Evolutionary conservation across 129 eudicot species (phyloP).

Genomic region (Flaveria linearis): DNA sequence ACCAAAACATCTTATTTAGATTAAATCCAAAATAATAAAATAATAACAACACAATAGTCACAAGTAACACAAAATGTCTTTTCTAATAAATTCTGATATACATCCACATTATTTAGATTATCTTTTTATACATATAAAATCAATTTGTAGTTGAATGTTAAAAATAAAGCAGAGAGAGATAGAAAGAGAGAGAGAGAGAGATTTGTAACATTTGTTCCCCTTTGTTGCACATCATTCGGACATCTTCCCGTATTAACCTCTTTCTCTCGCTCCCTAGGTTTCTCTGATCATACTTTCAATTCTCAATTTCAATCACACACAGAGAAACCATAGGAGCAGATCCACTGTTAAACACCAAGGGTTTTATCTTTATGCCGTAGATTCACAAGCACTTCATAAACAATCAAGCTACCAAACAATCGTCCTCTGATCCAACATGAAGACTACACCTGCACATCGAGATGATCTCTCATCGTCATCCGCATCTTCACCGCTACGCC

Average conservation of each 20-base stretch:
- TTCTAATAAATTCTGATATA: no score
- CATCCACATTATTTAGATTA: background rate
- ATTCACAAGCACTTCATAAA: constrained; percentile 1
- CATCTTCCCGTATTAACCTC: constrained; percentile 37
- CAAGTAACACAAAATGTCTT: no score
- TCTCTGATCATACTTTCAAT: constrained; percentile 23
- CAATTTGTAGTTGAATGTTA: background rate
- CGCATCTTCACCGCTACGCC: constrained; percentile 35
- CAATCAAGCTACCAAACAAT: background rate
- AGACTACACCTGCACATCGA: constrained; percentile 30
- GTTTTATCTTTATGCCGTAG: constrained; percentile 15
- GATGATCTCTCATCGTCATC: constrained; percentile 41
- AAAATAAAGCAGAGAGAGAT: background rate
- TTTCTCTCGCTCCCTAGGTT: constrained; percentile 41
- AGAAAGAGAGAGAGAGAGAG: no score
- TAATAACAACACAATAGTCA: no score
- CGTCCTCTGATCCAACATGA: constrained; percentile 26
- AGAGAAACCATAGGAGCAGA: constrained; percentile 25
- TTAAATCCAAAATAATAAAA: no score
- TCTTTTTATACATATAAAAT: background rate
- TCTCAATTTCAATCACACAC: constrained; percentile 21
- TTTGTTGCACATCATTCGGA: constrained; percentile 33
- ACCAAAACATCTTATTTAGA: no score
- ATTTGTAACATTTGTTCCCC: constrained; percentile 21
- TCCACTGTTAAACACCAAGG: constrained; percentile 25